Conservation (phyloP, 148 eudicot genomes). For the Amaranthus hypochondriacus region DNA sequence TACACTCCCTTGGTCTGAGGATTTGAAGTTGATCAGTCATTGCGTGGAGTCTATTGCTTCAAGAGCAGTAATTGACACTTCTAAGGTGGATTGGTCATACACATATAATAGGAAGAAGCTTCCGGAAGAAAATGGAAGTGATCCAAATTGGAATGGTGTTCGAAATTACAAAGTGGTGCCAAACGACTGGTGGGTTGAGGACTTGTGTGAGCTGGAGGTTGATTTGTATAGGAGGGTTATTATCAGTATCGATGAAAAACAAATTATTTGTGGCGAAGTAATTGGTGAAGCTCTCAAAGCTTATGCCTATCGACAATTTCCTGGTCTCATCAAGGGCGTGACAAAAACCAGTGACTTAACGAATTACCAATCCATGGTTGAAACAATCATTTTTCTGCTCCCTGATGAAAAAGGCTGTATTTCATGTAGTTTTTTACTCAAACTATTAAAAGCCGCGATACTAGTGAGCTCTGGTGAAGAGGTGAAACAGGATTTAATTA, state of each 20-base stretch:
- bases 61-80: conserved; percentile 65
- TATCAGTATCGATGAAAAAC: conserved; percentile 45
- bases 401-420: conserved; percentile 74
- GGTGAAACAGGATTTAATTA: conserved; percentile 42
- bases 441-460: conserved; percentile 61
- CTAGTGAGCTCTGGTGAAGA: conserved; percentile 46
- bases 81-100: conserved; percentile 90
- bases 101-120: conserved; percentile 71
- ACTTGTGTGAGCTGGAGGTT: conserved; percentile 78
- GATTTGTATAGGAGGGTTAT: conserved; percentile 60
- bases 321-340: conserved; percentile 55
- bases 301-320: conserved; percentile 55
- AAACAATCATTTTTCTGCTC: conserved; percentile 56
- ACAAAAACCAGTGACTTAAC: conserved; percentile 33
- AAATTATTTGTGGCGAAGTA: conserved; percentile 48
- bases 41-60: conserved; percentile 72
- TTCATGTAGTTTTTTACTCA: conserved; percentile 82
- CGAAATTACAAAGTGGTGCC: conserved; percentile 55
- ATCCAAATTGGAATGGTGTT: conserved; percentile 40
- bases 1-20: conserved; percentile 65
- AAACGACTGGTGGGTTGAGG: conserved; percentile 97
- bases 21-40: conserved; percentile 55
- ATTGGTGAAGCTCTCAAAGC: conserved; percentile 90
- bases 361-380: conserved; percentile 43
- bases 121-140: conserved; percentile 57